These are phyloP conservation scores for Elaphomyces granulatus DNA, from an alignment of 495 filamentous ascomycete species.

Conservation along the genomic window DNA sequence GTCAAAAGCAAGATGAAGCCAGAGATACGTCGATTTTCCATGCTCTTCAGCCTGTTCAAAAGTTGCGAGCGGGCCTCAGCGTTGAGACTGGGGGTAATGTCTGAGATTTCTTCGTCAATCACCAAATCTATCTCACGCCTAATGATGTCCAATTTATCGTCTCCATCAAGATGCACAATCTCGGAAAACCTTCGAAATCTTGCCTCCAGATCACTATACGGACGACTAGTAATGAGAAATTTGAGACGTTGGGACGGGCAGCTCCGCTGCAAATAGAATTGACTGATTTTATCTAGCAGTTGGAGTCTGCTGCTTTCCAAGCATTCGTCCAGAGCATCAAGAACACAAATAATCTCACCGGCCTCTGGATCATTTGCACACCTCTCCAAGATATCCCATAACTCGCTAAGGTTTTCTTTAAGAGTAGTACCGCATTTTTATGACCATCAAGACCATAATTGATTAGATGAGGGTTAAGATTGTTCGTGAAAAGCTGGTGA, in stretches of 20 bases:
- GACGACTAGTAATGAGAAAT: constrained; percentile 25
- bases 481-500: constrained; percentile 21
- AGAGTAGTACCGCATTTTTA: constrained; percentile 12
- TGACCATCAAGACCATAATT: constrained; percentile 11
- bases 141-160: constrained; percentile 17
- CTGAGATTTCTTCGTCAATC: constrained; percentile 20
- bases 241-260: neutral
- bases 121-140: constrained; percentile 25
- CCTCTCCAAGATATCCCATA: constrained; percentile 27
- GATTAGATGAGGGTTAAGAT: constrained; percentile 10
- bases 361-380: constrained; percentile 14
- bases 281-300: constrained; percentile 10
- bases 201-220: constrained; percentile 17
- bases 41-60: too few species aligned
- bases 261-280: constrained; percentile 5
- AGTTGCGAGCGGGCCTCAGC: too few species aligned
- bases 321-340: constrained; percentile 33
- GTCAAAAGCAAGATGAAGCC: constrained; percentile 24
- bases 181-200: constrained; percentile 5
- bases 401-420: constrained; percentile 12
- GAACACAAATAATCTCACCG: constrained; percentile 29
- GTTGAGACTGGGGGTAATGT: too few species aligned
- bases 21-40: too few species aligned
- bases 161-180: constrained; percentile 16
- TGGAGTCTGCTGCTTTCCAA: constrained; percentile 6